Evolutionary conservation across 208 protist species (phyloP).

Genomic region (Wallacemonas collosoma): DNA sequence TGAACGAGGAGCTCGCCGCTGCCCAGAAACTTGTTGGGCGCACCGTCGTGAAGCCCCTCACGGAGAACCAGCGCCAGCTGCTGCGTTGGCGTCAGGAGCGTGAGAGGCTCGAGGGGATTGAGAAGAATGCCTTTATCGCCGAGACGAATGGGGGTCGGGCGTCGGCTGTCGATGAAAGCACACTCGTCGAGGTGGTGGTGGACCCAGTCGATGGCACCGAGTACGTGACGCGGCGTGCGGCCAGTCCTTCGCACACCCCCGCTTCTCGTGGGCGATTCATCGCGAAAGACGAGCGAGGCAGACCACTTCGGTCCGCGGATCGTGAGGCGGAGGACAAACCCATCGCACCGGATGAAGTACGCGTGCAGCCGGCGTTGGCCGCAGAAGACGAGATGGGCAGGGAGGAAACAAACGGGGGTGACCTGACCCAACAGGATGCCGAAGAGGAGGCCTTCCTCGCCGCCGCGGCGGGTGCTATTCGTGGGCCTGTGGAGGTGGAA

Average conservation of each 20-base stretch:
- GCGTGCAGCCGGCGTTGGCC: neutral
- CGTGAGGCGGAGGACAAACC: neutral
- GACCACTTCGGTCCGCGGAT: neutral
- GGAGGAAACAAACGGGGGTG: neutral
- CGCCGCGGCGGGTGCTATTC: neutral
- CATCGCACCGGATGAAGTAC: neutral
- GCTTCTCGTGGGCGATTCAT: neutral
- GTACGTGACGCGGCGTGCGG: slow-evolving; percentile 14
- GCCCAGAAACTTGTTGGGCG: slow-evolving; percentile 34
- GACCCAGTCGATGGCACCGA: slow-evolving; percentile 33
- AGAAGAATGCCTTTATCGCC: slow-evolving; percentile 25
- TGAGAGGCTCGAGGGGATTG: slow-evolving; percentile 26
- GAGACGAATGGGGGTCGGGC: neutral
- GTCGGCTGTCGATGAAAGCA: neutral
- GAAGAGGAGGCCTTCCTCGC: neutral
- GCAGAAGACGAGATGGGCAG: neutral
- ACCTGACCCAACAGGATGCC: slow-evolving; percentile 12
- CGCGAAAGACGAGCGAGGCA: neutral
- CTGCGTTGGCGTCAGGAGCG: slow-evolving; percentile 42
- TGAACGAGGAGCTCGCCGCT: slow-evolving; percentile 40
- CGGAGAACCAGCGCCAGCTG: slow-evolving; percentile 26
- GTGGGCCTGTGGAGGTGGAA: slow-evolving; percentile 22
- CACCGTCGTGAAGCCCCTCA: slow-evolving; percentile 42
- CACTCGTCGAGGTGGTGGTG: slow-evolving; percentile 16
- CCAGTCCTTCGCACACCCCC: neutral